Conservation (phyloP, 1,139 yeast genomes). For the Hansenula lynferdii region DNA sequence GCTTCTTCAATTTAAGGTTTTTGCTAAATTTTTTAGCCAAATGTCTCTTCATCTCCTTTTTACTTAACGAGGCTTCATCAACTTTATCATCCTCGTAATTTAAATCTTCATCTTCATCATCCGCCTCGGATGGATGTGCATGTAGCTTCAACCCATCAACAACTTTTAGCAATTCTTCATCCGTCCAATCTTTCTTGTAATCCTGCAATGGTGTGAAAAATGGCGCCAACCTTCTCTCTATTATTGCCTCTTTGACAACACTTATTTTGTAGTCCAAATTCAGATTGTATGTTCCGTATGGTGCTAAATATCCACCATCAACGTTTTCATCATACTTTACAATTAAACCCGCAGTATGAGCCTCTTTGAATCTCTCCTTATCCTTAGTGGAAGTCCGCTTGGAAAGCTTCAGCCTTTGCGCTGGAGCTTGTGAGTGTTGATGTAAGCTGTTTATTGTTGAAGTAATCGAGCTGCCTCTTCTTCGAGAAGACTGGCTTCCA, state of each 20-base stretch:
- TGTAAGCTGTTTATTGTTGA: constrained; percentile 11
- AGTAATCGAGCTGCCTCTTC: constrained; percentile 19
- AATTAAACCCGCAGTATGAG: constrained; percentile 50
- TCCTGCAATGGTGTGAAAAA: constrained; percentile 89
- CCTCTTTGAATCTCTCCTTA: constrained; percentile 45
- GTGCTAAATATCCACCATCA: constrained; percentile 81
- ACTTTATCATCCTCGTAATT: constrained; percentile 31
- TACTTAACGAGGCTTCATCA: constrained; percentile 37
- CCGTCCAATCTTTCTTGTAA: constrained; percentile 70
- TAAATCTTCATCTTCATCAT: constrained; percentile 49
- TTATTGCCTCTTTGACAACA: constrained; percentile 62
- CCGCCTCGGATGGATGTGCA: constrained; percentile 49
- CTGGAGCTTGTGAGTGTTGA: constrained; percentile 8
- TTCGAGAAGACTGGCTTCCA: constrained; percentile 23
- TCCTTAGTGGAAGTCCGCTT: constrained; percentile 35
- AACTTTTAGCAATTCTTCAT: constrained; percentile 58
- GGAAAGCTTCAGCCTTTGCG: constrained; percentile 5
- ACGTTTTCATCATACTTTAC: constrained; percentile 58
- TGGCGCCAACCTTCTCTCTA: constrained; percentile 74
- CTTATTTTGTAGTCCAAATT: constrained; percentile 70
- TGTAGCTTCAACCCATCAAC: constrained; percentile 54
- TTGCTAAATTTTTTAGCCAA: constrained; percentile 51
- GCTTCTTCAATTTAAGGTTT: constrained; percentile 39
- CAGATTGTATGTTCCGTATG: constrained; percentile 78
- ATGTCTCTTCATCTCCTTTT: constrained; percentile 41